A percentile compares a stretch with the other conserved stretches of the same genome.
phyloP scores from a whole-genome alignment of 2,329 filamentous ascomycete genomes.

The Fulvia fulva region DNA sequence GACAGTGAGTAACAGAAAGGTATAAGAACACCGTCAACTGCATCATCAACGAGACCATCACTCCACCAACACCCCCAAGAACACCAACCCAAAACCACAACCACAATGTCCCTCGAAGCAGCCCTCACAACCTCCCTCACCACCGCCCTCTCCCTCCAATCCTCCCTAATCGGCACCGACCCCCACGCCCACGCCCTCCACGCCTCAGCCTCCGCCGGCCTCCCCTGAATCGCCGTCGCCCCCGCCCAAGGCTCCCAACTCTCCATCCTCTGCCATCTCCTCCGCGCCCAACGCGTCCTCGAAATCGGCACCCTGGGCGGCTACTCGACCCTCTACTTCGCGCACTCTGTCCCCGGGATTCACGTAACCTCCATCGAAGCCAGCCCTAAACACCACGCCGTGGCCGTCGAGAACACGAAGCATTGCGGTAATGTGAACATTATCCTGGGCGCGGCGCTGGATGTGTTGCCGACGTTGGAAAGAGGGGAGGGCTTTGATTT shows the following conservation, averaged over 20 bases:
- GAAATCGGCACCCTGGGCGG: slow-evolving; percentile 56
- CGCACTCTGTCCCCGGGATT: slow-evolving; percentile 35
- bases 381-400: slow-evolving; percentile 42
- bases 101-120: background rate
- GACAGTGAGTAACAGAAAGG: background rate
- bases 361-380: slow-evolving; percentile 52
- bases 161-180: background rate
- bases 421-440: slow-evolving; percentile 16
- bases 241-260: slow-evolving; percentile 38
- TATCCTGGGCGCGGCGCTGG: slow-evolving; percentile 21
- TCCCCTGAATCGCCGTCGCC: slow-evolving; percentile 37
- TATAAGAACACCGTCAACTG: background rate
- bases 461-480: slow-evolving; percentile 18
- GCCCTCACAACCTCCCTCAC: background rate
- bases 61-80: background rate
- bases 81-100: background rate
- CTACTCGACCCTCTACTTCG: slow-evolving; percentile 54
- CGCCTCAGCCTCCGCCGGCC: slow-evolving; percentile 8
- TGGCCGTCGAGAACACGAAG: slow-evolving; percentile 36
- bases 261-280: slow-evolving; percentile 35
- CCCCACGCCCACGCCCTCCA: slow-evolving; percentile 11
- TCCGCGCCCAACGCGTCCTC: slow-evolving; percentile 35
- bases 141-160: background rate
- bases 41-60: background rate
- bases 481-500: slow-evolving; percentile 19